Conservation (phyloP, 2,329 filamentous ascomycete species). For the Aureobasidium sp. region DNA sequence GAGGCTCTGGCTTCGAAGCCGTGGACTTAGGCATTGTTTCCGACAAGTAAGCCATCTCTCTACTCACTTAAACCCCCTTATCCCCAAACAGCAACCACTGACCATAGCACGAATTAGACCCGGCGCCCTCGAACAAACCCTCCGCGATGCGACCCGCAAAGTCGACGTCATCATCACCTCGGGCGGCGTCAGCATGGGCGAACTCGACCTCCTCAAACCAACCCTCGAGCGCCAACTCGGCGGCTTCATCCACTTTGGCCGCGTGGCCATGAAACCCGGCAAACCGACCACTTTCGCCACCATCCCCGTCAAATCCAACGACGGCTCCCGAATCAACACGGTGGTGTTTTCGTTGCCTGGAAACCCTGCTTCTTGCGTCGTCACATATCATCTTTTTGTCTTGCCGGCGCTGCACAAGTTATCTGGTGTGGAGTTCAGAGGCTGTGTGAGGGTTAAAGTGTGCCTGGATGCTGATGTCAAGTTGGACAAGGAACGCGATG, state of each 20-base stretch:
- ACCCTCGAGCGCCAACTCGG: constrained; percentile 86
- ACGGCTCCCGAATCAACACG: constrained; percentile 54
- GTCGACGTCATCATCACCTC: constrained; percentile 84
- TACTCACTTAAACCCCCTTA: neutral
- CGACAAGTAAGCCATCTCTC: constrained; percentile 47
- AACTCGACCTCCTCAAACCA: constrained; percentile 91
- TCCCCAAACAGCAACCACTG: neutral
- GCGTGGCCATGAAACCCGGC: constrained; percentile 95
- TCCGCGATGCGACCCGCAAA: constrained; percentile 66
- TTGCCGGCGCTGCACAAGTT: constrained; percentile 76
- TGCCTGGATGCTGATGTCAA: constrained; percentile 63
- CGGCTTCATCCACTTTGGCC: constrained; percentile 91
- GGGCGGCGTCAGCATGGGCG: constrained; percentile 95
- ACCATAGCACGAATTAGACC: constrained; percentile 37
- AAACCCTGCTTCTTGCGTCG: constrained; percentile 87
- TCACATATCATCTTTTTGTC: constrained; percentile 91
- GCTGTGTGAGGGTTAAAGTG: constrained; percentile 67
- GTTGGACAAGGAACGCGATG: constrained; percentile 67
- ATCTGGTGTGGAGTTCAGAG: constrained; percentile 59
- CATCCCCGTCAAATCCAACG: constrained; percentile 53
- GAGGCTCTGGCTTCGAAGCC: constrained; percentile 67
- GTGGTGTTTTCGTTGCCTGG: constrained; percentile 86
- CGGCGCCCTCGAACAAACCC: constrained; percentile 65
- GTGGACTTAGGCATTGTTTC: constrained; percentile 80
- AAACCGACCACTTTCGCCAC: constrained; percentile 98